A percentile compares a stretch with the other conserved stretches of the same genome.
Conservation (phyloP, 345 rosid species). For the Populus deltoides region DNA sequence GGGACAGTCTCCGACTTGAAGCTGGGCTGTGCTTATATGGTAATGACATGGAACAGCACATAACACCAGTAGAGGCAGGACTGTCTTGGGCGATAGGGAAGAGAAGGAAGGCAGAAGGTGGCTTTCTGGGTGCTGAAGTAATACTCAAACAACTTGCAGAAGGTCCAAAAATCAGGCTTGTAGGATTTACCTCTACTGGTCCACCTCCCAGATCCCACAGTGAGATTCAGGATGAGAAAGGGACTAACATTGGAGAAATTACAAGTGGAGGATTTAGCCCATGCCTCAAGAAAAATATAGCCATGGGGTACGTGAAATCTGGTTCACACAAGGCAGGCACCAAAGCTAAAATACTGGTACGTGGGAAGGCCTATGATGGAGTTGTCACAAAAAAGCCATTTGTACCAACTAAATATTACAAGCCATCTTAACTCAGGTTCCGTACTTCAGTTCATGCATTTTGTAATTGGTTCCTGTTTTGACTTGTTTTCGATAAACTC, state of each 20-base stretch:
- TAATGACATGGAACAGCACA: conserved; percentile 94
- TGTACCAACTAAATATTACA: conserved; percentile 80
- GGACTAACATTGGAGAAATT: conserved; percentile 76
- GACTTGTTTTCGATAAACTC: conserved; percentile 5
- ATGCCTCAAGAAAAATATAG: conserved; percentile 91
- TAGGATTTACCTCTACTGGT: conserved; percentile 74
- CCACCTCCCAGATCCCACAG: conserved; percentile 96
- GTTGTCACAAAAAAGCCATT: conserved; percentile 80
- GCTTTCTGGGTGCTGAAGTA: conserved; percentile 84
- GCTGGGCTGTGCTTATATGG: conserved; percentile 92
- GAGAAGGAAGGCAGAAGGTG: conserved; percentile 92
- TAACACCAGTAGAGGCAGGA: conserved; percentile 87
- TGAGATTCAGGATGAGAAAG: conserved; percentile 76
- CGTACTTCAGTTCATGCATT: conserved; percentile 6
- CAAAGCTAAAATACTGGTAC: conserved; percentile 69
- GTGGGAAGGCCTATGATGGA: conserved; percentile 87
- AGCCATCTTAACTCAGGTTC: conserved; percentile 49
- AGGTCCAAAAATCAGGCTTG: conserved; percentile 87
- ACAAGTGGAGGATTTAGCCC: conserved; percentile 99
- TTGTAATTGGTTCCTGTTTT: conserved; percentile 14
- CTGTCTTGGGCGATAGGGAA: conserved; percentile 98
- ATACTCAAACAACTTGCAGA: conserved; percentile 86
- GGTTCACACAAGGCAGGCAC: conserved; percentile 85
- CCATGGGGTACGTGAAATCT: conserved; percentile 96
- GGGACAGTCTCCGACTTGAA: conserved; percentile 96